These are phyloP conservation scores for Naumovozyma dairenensis DNA, from an alignment of 805 yeast genomes.

Conservation along the genomic window DNA sequence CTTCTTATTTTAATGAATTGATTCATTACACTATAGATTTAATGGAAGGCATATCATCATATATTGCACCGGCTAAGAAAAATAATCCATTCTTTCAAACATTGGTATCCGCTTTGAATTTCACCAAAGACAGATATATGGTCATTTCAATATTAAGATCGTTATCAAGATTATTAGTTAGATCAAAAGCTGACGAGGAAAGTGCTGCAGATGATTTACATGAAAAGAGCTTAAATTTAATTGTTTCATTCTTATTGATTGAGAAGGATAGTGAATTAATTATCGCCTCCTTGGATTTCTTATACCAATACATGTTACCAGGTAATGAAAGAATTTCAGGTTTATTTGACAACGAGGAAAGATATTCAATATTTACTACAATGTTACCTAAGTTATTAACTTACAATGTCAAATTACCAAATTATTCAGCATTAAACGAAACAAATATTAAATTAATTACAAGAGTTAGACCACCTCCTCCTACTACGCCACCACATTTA, in stretches of 20 bases:
- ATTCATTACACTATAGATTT: slow-evolving; percentile 64
- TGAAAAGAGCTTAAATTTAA: slow-evolving; percentile 39
- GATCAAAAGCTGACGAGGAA: slow-evolving; percentile 39
- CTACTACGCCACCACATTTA: slow-evolving; percentile 54
- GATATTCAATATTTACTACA: slow-evolving; percentile 43
- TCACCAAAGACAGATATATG: slow-evolving; percentile 56
- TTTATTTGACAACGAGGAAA: slow-evolving; percentile 37
- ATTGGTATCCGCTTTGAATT: slow-evolving; percentile 41
- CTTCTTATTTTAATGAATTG: slow-evolving; percentile 43
- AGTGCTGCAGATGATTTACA: slow-evolving; percentile 43
- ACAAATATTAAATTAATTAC: slow-evolving; percentile 34
- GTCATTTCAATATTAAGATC: slow-evolving; percentile 65
- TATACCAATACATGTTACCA: slow-evolving; percentile 69
- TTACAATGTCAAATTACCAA: slow-evolving; percentile 34
- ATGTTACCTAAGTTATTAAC: slow-evolving; percentile 55
- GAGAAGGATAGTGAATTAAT: slow-evolving; percentile 54
- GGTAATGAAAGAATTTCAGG: slow-evolving; percentile 47
- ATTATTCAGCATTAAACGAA: slow-evolving; percentile 23
- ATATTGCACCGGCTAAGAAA: slow-evolving; percentile 62
- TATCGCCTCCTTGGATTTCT: slow-evolving; percentile 65
- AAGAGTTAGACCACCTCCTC: slow-evolving; percentile 55
- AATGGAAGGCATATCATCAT: slow-evolving; percentile 75
- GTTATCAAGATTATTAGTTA: slow-evolving; percentile 67
- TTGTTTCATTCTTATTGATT: slow-evolving; percentile 49
- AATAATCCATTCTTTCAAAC: slow-evolving; percentile 54